Conservation (phyloP, 768 basidiomycete genomes). For the Boletus reticulatus region DNA sequence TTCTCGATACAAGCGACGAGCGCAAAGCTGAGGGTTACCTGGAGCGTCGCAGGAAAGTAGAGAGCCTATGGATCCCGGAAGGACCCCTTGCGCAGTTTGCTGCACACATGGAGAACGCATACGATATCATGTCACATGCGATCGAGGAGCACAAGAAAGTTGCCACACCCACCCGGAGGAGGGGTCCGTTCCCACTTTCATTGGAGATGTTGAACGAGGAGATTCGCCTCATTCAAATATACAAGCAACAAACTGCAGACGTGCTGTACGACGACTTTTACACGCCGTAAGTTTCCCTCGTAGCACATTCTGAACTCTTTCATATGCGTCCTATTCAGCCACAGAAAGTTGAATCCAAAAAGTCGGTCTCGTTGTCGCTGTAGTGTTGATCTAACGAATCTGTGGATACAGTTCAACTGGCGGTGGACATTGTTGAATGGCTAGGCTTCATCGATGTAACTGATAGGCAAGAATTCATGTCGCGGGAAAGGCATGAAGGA, state of each 20-base stretch:
- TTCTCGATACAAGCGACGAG: slow-evolving; percentile 23
- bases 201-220: slow-evolving; percentile 24
- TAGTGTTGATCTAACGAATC: not conserved
- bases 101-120: slow-evolving; percentile 19
- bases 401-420: slow-evolving; percentile 20
- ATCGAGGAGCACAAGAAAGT: slow-evolving; percentile 20
- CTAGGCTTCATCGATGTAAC: slow-evolving; percentile 23
- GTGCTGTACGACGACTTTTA: slow-evolving; percentile 22
- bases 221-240: slow-evolving; percentile 18
- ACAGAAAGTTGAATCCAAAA: slow-evolving; percentile 22
- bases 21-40: slow-evolving; percentile 22
- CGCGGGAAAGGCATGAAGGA: slow-evolving; percentile 20
- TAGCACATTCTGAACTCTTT: not conserved
- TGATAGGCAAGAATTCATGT: slow-evolving; percentile 26
- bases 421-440: slow-evolving; percentile 22
- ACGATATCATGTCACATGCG: slow-evolving; percentile 17
- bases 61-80: slow-evolving; percentile 15
- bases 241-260: slow-evolving; percentile 17
- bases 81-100: slow-evolving; percentile 19
- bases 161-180: slow-evolving; percentile 9
- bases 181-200: slow-evolving; percentile 22
- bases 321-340: slow-evolving; percentile 7
- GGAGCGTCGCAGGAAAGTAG: slow-evolving; percentile 18
- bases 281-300: slow-evolving; percentile 9
- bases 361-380: slow-evolving; percentile 6